Evolutionary conservation across 306 rosid species (phyloP).

Genomic region (Cucumis cinereus): DNA sequence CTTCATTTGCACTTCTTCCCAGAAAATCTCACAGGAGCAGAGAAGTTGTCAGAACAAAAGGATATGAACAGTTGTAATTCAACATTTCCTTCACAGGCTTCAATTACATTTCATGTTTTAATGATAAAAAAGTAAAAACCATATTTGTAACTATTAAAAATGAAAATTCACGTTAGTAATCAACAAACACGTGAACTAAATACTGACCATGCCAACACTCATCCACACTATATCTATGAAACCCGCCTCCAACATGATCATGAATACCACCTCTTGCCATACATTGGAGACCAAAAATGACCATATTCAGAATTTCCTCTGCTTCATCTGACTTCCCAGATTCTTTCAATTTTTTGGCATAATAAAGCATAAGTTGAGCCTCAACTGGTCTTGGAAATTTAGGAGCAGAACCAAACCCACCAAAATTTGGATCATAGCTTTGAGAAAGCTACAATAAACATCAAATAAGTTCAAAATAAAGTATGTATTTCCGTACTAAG

Average conservation of each 20-base stretch:
- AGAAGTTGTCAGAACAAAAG: not conserved
- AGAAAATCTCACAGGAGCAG: not conserved
- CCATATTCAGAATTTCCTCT: constrained; percentile 39
- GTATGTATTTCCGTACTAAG: not conserved
- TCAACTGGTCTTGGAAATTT: constrained; percentile 98
- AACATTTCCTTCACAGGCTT: not conserved
- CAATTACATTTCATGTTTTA: not conserved
- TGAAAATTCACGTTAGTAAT: not conserved
- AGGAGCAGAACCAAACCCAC: constrained; percentile 94
- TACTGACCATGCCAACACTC: constrained; percentile 96
- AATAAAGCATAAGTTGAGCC: constrained; percentile 73
- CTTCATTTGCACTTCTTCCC: not conserved
- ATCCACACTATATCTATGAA: constrained; percentile 94
- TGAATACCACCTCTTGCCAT: constrained; percentile 95
- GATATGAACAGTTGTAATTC: not conserved
- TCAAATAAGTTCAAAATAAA: constrained; percentile 6
- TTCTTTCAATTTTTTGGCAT: constrained; percentile 56
- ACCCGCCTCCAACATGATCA: constrained; percentile 93
- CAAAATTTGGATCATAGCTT: constrained; percentile 63
- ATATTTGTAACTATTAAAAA: not conserved
- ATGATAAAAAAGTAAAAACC: not conserved
- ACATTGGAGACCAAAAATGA: constrained; percentile 54
- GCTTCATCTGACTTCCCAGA: constrained; percentile 38
- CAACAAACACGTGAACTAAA: constrained; percentile 1
- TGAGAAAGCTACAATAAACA: constrained; percentile 50